These are phyloP conservation scores for Selenicereus undatus DNA, from an alignment of 148 eudicot species.

Conservation along the genomic window DNA sequence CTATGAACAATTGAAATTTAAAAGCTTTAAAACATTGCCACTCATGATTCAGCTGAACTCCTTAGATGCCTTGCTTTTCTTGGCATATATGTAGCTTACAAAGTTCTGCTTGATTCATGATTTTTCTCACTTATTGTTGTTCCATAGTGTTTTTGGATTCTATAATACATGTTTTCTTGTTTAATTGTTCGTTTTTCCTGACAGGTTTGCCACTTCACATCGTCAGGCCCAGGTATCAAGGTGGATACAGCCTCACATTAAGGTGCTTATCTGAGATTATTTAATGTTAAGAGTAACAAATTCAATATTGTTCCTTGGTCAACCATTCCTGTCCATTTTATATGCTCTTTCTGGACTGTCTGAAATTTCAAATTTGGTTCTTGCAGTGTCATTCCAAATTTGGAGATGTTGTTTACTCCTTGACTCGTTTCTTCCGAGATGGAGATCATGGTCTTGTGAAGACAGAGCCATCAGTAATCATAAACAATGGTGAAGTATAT, in stretches of 20 bases:
- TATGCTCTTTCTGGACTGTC: slow-evolving; percentile 8
- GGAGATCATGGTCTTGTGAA: slow-evolving; percentile 52
- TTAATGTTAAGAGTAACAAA: background rate
- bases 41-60: too few relatives aligned
- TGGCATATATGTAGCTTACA: too few relatives aligned
- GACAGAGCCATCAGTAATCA: slow-evolving; percentile 34
- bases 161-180: background rate
- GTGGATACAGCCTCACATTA: slow-evolving; percentile 96
- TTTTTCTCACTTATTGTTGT: background rate
- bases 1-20: too few relatives aligned
- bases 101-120: too few relatives aligned
- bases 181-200: slow-evolving; percentile 12
- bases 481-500: slow-evolving; percentile 38
- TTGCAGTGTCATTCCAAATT: slow-evolving; percentile 85
- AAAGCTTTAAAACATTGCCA: too few relatives aligned
- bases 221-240: slow-evolving; percentile 83
- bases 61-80: too few relatives aligned
- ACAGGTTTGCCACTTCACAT: slow-evolving; percentile 67
- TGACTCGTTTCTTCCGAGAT: slow-evolving; percentile 89
- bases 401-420: slow-evolving; percentile 85
- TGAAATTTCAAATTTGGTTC: slow-evolving; percentile 6
- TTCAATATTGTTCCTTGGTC: background rate
- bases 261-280: slow-evolving; percentile 39
- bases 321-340: background rate
- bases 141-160: background rate